Base-by-base conservation (phyloP, 352 stramenopile species). In the Phytophthora constricta region DNA sequence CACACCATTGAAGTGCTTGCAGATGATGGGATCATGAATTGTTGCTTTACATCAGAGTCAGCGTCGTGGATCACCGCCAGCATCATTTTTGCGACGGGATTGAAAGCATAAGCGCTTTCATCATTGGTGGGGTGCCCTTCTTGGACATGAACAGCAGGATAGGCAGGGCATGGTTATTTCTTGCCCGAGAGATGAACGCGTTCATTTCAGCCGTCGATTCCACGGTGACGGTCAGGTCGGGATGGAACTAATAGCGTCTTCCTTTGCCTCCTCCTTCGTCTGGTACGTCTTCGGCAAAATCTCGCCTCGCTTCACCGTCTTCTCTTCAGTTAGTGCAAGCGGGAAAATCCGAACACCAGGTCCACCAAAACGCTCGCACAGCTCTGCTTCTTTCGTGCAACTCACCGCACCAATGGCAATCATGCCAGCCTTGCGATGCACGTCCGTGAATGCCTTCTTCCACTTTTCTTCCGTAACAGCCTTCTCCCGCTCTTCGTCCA, bases 101-200 rank as follows among this genome's bases (percentile, higher is more conserved):
- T 11, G 86, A 89, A 27, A 93, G 64, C 4, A 85, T 52, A 0
- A 95, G 47, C 1, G 84, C 79, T 54, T 90, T 88, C 9, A 93
- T 62, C 57, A 91, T 76, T 28, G 79, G 26, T 1, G 86, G 78
- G 0, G 77, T 84, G 10, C 70, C 51, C 9, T 69, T 74, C 55
- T 90, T 92, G 34, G 63, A 74, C 2, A 83, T 90, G 19, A 95
- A 85, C 0, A 92, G 59, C 19, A 95, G 26, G 33, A 90, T 75
- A 1, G 84, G 86, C 61, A 95, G 55, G 1, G 76, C 68, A 20
- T 77, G 80, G 4, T 60, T 58, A 14, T 47, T 41, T 42, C 76
- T 65, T 22, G 80, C 71, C 7, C 63, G 62, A 0, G 80, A 72
- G 46, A 91, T 75, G 47, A 93, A 95, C 4, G 58, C 72, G 26